Conservation (phyloP, 2,329 filamentous ascomycete species). For the Beauveria caledonica region DNA sequence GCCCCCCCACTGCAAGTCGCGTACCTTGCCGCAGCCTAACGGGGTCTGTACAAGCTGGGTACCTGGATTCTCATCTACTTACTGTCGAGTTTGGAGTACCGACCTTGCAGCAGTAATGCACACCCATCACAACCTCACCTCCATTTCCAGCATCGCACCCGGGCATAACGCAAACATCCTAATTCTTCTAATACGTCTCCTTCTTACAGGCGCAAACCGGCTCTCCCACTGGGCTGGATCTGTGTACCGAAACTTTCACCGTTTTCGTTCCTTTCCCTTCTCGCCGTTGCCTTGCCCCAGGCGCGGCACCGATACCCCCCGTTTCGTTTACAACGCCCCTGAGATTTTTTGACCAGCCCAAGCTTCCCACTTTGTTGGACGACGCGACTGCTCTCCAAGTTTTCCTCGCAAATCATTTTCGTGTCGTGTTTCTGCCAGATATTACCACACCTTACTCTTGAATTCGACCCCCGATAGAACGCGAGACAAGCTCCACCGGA, state of each 20-base stretch:
- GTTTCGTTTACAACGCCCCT: conserved; percentile 9
- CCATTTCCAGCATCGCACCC: conserved; percentile 6
- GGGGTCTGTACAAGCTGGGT: not conserved
- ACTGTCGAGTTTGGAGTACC: not conserved
- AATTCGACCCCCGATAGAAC: not conserved
- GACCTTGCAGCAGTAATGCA: not conserved
- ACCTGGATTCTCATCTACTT: not conserved
- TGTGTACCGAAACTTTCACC: not conserved
- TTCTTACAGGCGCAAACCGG: not conserved
- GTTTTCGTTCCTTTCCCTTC: not conserved
- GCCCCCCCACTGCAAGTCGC: conserved; percentile 9
- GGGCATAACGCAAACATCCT: not conserved
- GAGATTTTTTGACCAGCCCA: conserved; percentile 3
- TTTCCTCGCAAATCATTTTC: not conserved
- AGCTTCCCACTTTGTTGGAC: conserved; percentile 1
- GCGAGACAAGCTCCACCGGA: not conserved
- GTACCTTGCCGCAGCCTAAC: conserved; percentile 12
- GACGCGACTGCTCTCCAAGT: not conserved
- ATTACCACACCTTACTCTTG: not conserved
- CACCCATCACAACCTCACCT: conserved; percentile 1
- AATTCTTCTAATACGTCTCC: not conserved
- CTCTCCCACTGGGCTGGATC: not conserved
- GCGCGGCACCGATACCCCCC: conserved; percentile 9
- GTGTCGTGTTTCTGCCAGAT: not conserved
- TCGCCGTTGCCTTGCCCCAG: not conserved